Evolutionary conservation across 148 eudicot genomes (phyloP).

Genomic region (Oxyria digyna): DNA sequence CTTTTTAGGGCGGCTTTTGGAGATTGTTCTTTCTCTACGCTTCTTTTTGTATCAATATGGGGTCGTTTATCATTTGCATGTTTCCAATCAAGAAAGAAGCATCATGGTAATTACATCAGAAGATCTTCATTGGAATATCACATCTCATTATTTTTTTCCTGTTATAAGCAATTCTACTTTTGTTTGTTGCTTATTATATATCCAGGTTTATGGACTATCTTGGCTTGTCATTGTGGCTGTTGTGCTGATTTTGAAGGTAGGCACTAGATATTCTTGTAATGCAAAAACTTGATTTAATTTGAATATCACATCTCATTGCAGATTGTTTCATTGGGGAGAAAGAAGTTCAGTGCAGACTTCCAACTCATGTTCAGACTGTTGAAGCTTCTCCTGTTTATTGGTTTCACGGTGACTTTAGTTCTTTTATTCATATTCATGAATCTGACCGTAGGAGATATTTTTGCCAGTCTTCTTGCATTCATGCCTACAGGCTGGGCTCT

Average conservation of each 20-base stretch:
- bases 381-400: slow-evolving; percentile 13
- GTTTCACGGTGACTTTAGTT: slow-evolving; percentile 11
- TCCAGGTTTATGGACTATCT: slow-evolving; percentile 63
- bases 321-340: slow-evolving; percentile 70
- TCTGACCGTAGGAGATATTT: slow-evolving; percentile 15
- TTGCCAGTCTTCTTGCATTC: slow-evolving; percentile 12
- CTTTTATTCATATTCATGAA: slow-evolving; percentile 15
- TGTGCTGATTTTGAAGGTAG: slow-evolving; percentile 53
- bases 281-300: neutral
- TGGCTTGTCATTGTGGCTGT: slow-evolving; percentile 74
- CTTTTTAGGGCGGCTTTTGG: slow-evolving; percentile 13
- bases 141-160: no score
- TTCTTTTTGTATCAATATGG: slow-evolving; percentile 28
- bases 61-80: slow-evolving; percentile 20
- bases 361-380: slow-evolving; percentile 54
- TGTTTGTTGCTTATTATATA: neutral
- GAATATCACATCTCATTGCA: slow-evolving; percentile 16
- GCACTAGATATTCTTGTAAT: neutral
- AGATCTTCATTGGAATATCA: no score
- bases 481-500: slow-evolving; percentile 28
- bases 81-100: slow-evolving; percentile 9
- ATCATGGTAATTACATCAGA: slow-evolving; percentile 5
- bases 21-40: slow-evolving; percentile 19
- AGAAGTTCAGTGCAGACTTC: slow-evolving; percentile 75
- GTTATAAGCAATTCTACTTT: neutral